phyloP scores from a whole-genome alignment of 2,329 filamentous ascomycete species.

The Cordyceps cicadae region DNA sequence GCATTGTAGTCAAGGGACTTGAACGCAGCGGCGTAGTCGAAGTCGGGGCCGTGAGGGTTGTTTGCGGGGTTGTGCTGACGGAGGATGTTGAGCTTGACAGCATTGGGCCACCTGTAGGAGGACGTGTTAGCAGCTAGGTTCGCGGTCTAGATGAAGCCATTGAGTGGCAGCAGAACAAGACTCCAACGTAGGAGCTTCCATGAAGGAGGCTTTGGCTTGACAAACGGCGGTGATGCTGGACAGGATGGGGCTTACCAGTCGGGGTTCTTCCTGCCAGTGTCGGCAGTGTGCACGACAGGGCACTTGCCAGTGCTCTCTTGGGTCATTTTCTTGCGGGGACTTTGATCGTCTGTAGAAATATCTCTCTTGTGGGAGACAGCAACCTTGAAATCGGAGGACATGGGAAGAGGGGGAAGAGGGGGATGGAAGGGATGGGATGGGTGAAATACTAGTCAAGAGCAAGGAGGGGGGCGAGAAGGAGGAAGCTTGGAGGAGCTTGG shows the following conservation, averaged over 20 bases:
- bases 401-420: background rate
- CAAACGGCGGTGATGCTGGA: background rate
- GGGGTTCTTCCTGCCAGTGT: constrained; percentile 8
- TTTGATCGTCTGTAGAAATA: constrained; percentile 13
- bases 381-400: constrained; percentile 13
- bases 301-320: constrained; percentile 6
- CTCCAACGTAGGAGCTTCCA: background rate
- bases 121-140: background rate
- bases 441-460: constrained; percentile 6
- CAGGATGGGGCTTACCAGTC: background rate
- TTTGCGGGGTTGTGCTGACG: constrained; percentile 58
- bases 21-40: constrained; percentile 67
- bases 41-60: constrained; percentile 57
- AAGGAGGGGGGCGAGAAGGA: background rate
- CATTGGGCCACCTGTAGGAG: constrained; percentile 39
- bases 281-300: constrained; percentile 9
- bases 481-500: constrained; percentile 8
- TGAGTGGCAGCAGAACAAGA: background rate
- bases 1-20: constrained; percentile 58
- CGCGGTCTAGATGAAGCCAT: background rate
- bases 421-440: background rate
- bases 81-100: constrained; percentile 60
- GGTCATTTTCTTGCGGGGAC: constrained; percentile 20
- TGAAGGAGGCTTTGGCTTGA: background rate
- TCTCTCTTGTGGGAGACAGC: constrained; percentile 13